Evolutionary conservation across 306 rosid genomes (phyloP), one percentile per base, ranked within the genome.

Genomic region (Cucurbita argyrosperma): DNA sequence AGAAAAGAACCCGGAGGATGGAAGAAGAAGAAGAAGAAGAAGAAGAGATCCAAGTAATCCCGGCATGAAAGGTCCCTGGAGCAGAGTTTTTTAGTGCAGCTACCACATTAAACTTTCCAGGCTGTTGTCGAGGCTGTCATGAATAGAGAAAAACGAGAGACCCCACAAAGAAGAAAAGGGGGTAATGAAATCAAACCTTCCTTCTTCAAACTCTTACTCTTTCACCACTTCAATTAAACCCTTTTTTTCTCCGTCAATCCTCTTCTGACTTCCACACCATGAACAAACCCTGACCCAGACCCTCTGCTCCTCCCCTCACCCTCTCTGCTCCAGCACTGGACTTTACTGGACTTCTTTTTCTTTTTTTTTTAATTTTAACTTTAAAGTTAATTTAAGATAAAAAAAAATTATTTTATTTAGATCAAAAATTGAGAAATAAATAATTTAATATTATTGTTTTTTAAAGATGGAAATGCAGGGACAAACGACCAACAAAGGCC

Each of bases 61-160:
- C 61, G 43, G 61, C 72, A 64, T 60, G 70, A 65, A 79, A 81
- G n/a, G 74, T 65, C 74, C 79, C 40, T 75, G 50, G 78, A 80
- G 77, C 42, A 21, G 53, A 72, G 73, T 52, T 72, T 10, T 81
- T 71, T 53, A 77, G 80, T 77, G 80, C 64, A 62, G 79, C 38
- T 65, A 65, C 64, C 73, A 52, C 61, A 68, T 53, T 58, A 76
- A 66, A 74, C 82, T 85, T 85, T 85, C 83, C 89, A 86, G 89
- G 84, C 85, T 81, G 89, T 74, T 74, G 76, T 78, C 78, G 81
- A 83, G 82, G 87, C 82, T 79, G 83, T 79, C 85, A 76, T 60
- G 53, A 73, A 71, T 80, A 53, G 83, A 60, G 78, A 72, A 74
- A 52, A 77, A 74, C 64, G n/a, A 52, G 49, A 81, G 84, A 70